Conservation (phyloP, 352 stramenopile species). For the Pythium aristosporum region DNA sequence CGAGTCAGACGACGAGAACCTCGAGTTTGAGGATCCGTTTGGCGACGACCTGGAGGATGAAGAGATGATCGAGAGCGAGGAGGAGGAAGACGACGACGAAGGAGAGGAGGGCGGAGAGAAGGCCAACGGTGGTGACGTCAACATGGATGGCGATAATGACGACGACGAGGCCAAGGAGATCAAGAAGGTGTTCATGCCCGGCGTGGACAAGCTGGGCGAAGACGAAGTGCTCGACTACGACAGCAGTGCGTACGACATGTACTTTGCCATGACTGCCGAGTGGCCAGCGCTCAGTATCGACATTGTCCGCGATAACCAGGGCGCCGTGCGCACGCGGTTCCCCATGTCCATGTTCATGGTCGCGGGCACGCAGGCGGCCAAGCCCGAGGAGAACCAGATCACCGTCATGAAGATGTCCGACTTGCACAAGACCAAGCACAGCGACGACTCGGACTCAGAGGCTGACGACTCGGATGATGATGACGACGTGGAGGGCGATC, state of each 20-base stretch:
- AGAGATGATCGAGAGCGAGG: constrained; percentile 85
- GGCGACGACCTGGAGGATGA: constrained; percentile 90
- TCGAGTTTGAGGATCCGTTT: constrained; percentile 89
- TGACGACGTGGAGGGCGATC: constrained; percentile 95
- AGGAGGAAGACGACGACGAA: constrained; percentile 51
- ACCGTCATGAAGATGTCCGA: constrained; percentile 98
- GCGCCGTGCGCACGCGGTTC: constrained; percentile 91
- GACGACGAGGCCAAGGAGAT: constrained; percentile 52
- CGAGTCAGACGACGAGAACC: constrained; percentile 47
- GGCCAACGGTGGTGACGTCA: constrained; percentile 53
- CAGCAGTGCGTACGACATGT: constrained; percentile 98
- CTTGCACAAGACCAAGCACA: constrained; percentile 93
- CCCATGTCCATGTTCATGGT: constrained; percentile 96
- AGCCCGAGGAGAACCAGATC: constrained; percentile 94
- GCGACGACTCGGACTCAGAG: constrained; percentile 70
- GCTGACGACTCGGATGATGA: constrained; percentile 78
- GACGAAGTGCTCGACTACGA: constrained; percentile 98
- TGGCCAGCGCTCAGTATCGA: constrained; percentile 98
- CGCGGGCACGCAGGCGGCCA: constrained; percentile 94
- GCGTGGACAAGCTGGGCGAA: constrained; percentile 86
- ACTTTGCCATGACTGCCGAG: constrained; percentile 97
- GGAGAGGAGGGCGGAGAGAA: constrained; percentile 43
- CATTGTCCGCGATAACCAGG: constrained; percentile 95
- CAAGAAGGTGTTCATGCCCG: constrained; percentile 94
- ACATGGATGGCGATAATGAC: constrained; percentile 66